phyloP scores from a whole-genome alignment of 2,329 filamentous ascomycete species.

The Fusarium sp. region DNA sequence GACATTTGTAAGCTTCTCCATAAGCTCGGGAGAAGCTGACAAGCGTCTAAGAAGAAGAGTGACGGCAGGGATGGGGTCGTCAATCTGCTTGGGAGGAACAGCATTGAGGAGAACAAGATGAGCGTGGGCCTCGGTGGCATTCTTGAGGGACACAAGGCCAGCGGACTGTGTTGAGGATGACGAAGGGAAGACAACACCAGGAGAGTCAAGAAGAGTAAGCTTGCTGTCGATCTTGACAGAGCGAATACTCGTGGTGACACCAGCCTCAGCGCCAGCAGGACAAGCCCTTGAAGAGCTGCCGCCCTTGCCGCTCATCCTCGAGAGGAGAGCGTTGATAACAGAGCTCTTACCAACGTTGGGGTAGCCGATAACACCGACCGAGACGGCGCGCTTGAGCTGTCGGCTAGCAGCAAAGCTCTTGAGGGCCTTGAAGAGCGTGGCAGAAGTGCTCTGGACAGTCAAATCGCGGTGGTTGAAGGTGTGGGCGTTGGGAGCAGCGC shows the following conservation, averaged over 20 bases:
- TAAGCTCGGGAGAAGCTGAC: conserved; percentile 77
- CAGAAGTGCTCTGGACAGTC: conserved; percentile 86
- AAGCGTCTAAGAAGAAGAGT: conserved; percentile 85
- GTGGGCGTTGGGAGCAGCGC: conserved; percentile 84
- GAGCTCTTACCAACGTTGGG: conserved; percentile 97
- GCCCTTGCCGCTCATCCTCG: conserved; percentile 77
- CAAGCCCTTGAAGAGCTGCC: conserved; percentile 73
- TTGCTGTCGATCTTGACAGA: conserved; percentile 96
- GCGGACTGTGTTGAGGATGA: conserved; percentile 58
- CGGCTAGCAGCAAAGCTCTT: conserved; percentile 88
- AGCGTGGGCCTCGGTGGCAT: conserved; percentile 79
- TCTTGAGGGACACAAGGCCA: conserved; percentile 67
- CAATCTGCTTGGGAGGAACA: conserved; percentile 92
- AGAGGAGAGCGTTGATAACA: conserved; percentile 92
- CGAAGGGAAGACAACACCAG: conserved; percentile 93
- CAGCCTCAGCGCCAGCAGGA: conserved; percentile 90
- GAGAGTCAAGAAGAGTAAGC: conserved; percentile 92
- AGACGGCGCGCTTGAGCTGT: conserved; percentile 88
- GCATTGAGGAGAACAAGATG: conserved; percentile 90
- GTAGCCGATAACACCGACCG: conserved; percentile 94
- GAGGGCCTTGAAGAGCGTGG: conserved; percentile 86
- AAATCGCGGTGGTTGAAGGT: conserved; percentile 93
- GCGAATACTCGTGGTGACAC: conserved; percentile 89
- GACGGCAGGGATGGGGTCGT: conserved; percentile 90
- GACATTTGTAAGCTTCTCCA: conserved; percentile 82